Evolutionary conservation across 176 grass and related monocot genomes (phyloP), one percentile per base, ranked within the genome.

Genomic region (Poa annua): DNA sequence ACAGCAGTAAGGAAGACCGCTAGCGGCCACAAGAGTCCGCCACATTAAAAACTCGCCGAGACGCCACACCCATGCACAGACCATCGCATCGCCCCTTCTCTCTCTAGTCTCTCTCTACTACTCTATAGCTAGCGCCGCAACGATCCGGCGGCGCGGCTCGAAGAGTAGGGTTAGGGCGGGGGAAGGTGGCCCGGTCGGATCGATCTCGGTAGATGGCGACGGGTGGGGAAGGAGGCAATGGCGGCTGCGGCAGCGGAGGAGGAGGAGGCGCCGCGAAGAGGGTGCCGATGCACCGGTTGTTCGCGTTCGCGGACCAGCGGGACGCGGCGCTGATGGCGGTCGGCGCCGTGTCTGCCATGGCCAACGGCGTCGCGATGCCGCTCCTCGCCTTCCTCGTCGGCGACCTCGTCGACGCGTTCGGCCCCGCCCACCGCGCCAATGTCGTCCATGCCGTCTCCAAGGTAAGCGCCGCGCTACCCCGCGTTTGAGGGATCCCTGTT

Each of bases 401-500:
- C 60, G 85, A 82, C 44, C 71, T 87, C 22, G 80, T 87, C 74
- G 83, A 85, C 74, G 63, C 74, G 49, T 85, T 78, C 74, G 83
- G 83, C 24, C 62, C 83, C 50, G 78, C 62, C 50, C 60, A 87
- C 25, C 45, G 41, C 71, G 61, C 56, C 22, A 16, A 20, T 51
- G 74, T 87, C 62, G 85, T 87, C 50, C 79, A 57, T 57, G 79
- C 66, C 78, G 79, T 87, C 79, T 56, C 70, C 61, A 87, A 87
- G 85, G 85, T 87, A n/a, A 26, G 35, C 42, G 39, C 38, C 68
- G 47, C 47, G 13, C 47, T 14, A 39, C 12, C 45, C 45, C 45
- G 11, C 45, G 8, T 14, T 14, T 1, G 34, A 44, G 75, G 20
- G 7, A 4, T 29, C 38, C 14, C 32, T 19, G 14, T 63, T 4